Evolutionary conservation across 2,329 filamentous ascomycete species (phyloP), one percentile per base, ranked within the genome.

Genomic region (Huntiella decipiens): DNA sequence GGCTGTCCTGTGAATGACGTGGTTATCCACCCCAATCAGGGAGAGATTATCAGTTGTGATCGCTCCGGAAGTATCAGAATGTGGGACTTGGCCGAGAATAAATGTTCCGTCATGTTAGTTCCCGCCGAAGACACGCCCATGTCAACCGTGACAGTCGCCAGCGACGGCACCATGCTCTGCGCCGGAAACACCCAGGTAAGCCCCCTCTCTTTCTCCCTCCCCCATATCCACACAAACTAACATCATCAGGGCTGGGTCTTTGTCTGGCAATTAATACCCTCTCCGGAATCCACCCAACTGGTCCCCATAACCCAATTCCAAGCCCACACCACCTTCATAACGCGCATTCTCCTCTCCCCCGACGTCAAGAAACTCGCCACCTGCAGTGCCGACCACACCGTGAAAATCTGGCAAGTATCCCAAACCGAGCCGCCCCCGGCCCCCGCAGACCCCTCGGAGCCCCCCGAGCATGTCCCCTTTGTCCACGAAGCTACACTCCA

Each of bases 1-100:
- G 82, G 81, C 45, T 79, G 77, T 32, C 78, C 91, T 0, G 91
- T 88, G 44, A 98, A 95, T 57, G 91, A 98, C 61, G 91, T 98
- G 6, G 91, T 96, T n/a, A 98, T 98, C 47, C 91, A 98, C 60
- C 91, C 91, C 0, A 98, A 98, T 58, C 91, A 98, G 65, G 91
- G 88, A 50, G 91, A 98, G 66, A 80, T 98, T 51, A 94, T 98
- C 57, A 93, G 84, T 60, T 95, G 88, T 60, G 91, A 98, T 60
- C 77, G 88, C 32, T 79, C 82, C 41, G 91, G 91, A 41, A 93
- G 86, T 60, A 85, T 98, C 50, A 72, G 88, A 36, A 82, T 98
- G 52, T 98, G 91, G 91, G 91, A 98, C 57, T 63, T 98, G 47
- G 86, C 86, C 6, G 87, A 96, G 70, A 96, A 95, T 59, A 92